A percentile compares a stretch with the other conserved stretches of the same genome.
Conservation (phyloP, 1,284 basidiomycete genomes). For the Boletellus deceptivus region DNA sequence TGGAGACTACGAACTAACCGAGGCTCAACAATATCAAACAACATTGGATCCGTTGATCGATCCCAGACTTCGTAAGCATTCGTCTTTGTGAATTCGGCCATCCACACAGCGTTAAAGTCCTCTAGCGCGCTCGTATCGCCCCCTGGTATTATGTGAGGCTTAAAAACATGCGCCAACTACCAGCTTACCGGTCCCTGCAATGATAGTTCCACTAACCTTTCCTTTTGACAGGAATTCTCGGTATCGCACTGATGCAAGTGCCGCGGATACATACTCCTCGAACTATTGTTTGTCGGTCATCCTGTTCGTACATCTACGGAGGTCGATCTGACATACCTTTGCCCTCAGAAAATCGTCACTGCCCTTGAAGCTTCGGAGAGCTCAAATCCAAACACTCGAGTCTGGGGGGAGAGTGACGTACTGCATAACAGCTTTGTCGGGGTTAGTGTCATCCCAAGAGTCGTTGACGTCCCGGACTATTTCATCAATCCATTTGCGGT, state of each 20-base stretch:
- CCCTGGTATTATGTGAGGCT: conserved; percentile 26
- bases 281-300: conserved; percentile 45
- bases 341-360: conserved; percentile 89
- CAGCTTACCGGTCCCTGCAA: conserved; percentile 55
- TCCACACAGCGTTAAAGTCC: conserved; percentile 84
- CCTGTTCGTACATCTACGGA: not conserved
- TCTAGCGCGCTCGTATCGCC: conserved; percentile 50
- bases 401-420: conserved; percentile 38
- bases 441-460: conserved; percentile 68
- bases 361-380: conserved; percentile 69
- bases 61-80: conserved; percentile 88
- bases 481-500: conserved; percentile 93
- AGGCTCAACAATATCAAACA: conserved; percentile 93
- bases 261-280: conserved; percentile 81
- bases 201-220: conserved; percentile 59
- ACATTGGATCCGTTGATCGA: conserved; percentile 77
- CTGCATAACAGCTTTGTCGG: conserved; percentile 61
- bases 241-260: conserved; percentile 83
- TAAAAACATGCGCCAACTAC: not conserved
- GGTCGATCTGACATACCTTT: conserved; percentile 53
- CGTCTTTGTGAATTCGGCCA: conserved; percentile 80
- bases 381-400: conserved; percentile 4
- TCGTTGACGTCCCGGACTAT: conserved; percentile 81
- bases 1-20: conserved; percentile 46
- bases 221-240: conserved; percentile 75